Conservation (phyloP, 768 basidiomycete species). For the Kwoniella botswanensis region DNA sequence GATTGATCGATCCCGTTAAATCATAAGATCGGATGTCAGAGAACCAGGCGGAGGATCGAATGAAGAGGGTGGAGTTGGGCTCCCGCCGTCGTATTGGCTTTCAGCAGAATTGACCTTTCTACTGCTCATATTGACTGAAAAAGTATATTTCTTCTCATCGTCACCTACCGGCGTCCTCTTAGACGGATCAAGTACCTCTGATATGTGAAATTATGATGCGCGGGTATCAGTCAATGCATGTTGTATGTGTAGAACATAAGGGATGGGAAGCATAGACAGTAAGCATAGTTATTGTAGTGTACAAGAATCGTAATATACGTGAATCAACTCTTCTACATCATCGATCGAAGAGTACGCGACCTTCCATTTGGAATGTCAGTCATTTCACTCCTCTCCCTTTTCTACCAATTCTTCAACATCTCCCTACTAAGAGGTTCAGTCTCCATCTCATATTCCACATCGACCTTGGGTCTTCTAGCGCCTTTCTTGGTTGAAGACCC, state of each 20-base stretch:
- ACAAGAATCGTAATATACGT: slow-evolving; percentile 2
- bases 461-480: slow-evolving; percentile 68
- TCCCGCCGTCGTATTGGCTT: too few species aligned
- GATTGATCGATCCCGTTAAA: neutral
- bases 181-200: too few species aligned
- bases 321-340: neutral
- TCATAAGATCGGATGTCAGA: neutral
- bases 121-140: neutral
- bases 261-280: neutral
- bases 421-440: slow-evolving; percentile 64
- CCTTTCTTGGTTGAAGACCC: slow-evolving; percentile 11
- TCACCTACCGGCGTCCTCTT: too few species aligned
- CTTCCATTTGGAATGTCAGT: neutral
- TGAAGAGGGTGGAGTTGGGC: neutral
- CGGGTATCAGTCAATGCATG: slow-evolving; percentile 16
- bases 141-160: too few species aligned
- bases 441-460: slow-evolving; percentile 97
- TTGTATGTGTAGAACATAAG: neutral
- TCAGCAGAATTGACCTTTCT: too few species aligned
- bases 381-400: neutral
- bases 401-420: slow-evolving; percentile 59
- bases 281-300: neutral
- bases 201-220: too few species aligned
- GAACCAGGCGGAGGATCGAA: neutral
- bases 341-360: too few species aligned